Conservation (phyloP, 768 basidiomycete genomes). For the Kwoniella europaea region DNA sequence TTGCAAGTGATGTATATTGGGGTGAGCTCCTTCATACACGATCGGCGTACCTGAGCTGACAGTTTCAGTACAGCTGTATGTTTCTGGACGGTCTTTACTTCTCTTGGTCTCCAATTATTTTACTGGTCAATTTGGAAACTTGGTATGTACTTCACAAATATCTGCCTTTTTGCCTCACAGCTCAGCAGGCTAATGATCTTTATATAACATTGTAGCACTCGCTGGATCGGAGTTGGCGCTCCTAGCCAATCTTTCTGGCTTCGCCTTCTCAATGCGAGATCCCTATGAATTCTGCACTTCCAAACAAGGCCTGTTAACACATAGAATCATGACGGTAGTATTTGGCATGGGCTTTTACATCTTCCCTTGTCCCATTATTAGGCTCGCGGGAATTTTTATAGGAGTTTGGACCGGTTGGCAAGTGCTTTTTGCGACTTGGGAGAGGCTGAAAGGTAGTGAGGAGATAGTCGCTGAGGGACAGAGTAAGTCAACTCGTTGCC, state of each 20-base stretch:
- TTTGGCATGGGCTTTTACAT: conserved; percentile 62
- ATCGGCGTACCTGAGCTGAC: not conserved
- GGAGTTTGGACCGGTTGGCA: conserved; percentile 65
- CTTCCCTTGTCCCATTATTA: conserved; percentile 60
- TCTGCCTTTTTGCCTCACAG: not conserved
- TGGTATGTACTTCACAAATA: conserved; percentile 59
- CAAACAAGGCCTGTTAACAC: conserved; percentile 62
- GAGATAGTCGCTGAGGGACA: conserved; percentile 46
- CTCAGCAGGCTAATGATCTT: conserved; percentile 1
- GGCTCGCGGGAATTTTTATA: conserved; percentile 66
- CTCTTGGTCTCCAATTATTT: conserved; percentile 77
- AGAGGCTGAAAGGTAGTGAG: conserved; percentile 57
- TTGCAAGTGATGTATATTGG: conserved; percentile 52
- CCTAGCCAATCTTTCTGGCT: conserved; percentile 72
- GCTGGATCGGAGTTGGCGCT: conserved; percentile 80
- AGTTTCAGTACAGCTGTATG: conserved; percentile 31
- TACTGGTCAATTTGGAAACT: conserved; percentile 93
- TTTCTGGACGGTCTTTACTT: conserved; percentile 82
- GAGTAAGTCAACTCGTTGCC: conserved; percentile 37
- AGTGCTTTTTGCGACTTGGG: conserved; percentile 66
- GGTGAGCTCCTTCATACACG: conserved; percentile 29
- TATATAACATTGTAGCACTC: conserved; percentile 55
- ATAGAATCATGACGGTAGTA: conserved; percentile 64
- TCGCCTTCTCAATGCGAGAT: conserved; percentile 64
- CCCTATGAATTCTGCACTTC: conserved; percentile 63